Conservation (phyloP, 371 early-diverging fungal genomes). For the Mortierella sp. region DNA sequence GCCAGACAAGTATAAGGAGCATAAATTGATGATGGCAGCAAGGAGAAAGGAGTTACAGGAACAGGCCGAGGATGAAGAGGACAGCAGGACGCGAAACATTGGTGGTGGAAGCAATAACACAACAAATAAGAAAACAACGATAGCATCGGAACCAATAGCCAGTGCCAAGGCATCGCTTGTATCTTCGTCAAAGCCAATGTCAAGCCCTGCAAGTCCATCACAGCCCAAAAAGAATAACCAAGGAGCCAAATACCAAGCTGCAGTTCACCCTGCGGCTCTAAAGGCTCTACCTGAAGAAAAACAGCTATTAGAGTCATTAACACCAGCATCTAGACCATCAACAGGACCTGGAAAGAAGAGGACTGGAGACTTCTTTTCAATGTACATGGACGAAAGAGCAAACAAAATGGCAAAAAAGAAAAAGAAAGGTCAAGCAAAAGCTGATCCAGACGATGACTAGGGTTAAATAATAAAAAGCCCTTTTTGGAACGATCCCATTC, state of each 20-base stretch:
- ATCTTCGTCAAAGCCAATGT: neutral
- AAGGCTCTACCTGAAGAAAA: conserved; percentile 16
- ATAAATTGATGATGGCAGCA: conserved; percentile 53
- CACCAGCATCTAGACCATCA: conserved; percentile 8
- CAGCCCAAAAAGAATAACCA: conserved; percentile 15
- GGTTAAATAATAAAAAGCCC: conserved; percentile 1
- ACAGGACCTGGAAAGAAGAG: conserved; percentile 27
- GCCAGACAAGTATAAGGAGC: conserved; percentile 49
- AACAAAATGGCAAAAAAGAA: conserved; percentile 67
- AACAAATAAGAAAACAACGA: neutral
- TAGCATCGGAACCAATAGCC: neutral
- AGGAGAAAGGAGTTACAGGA: conserved; percentile 43
- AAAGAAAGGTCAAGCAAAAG: conserved; percentile 41
- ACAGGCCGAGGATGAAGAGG: conserved; percentile 61
- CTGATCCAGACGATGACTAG: conserved; percentile 31
- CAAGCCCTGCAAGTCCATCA: neutral
- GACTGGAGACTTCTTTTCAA: conserved; percentile 66
- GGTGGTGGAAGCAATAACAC: neutral
- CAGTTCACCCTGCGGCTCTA: conserved; percentile 37
- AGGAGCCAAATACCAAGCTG: conserved; percentile 26
- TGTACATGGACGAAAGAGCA: conserved; percentile 66
- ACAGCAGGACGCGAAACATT: conserved; percentile 58
- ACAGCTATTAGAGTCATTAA: conserved; percentile 14
- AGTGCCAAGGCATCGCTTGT: neutral
- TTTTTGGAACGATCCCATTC: no score